Evolutionary conservation across 2,329 filamentous ascomycete genomes (phyloP).

Genomic region (Hymenoscyphus repandus): DNA sequence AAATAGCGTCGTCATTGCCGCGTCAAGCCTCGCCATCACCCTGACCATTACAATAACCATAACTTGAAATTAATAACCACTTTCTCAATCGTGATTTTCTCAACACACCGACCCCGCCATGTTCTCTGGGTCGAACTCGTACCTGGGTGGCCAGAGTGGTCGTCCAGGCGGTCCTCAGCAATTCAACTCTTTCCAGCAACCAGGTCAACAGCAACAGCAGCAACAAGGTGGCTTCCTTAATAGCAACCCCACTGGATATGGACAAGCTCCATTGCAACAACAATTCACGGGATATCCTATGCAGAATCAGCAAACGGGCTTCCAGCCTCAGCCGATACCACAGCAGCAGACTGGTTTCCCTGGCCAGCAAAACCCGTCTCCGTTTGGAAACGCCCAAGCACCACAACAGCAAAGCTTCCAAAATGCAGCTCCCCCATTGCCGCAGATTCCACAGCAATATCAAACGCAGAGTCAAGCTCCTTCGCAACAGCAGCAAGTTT

Average conservation of each 20-base stretch:
- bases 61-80: background rate
- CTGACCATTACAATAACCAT: background rate
- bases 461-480: slow-evolving; percentile 34
- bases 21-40: slow-evolving; percentile 5
- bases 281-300: slow-evolving; percentile 29
- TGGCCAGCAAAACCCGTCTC: slow-evolving; percentile 34
- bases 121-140: slow-evolving; percentile 88
- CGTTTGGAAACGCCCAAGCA: slow-evolving; percentile 38
- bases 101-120: slow-evolving; percentile 43
- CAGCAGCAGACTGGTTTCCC: slow-evolving; percentile 58
- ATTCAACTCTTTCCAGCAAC: slow-evolving; percentile 44
- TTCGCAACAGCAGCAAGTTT: slow-evolving; percentile 51
- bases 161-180: slow-evolving; percentile 64
- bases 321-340: slow-evolving; percentile 40
- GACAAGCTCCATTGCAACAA: slow-evolving; percentile 31
- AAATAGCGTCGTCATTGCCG: slow-evolving; percentile 17
- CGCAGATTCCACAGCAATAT: slow-evolving; percentile 31
- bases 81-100: slow-evolving; percentile 11
- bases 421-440: slow-evolving; percentile 30
- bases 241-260: slow-evolving; percentile 31
- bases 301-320: slow-evolving; percentile 44
- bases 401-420: slow-evolving; percentile 40
- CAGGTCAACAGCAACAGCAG: slow-evolving; percentile 36
- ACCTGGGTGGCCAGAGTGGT: slow-evolving; percentile 72
- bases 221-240: slow-evolving; percentile 28